phyloP scores from a whole-genome alignment of 2,329 filamentous ascomycete species.

The Pezizomycotina sp. region DNA sequence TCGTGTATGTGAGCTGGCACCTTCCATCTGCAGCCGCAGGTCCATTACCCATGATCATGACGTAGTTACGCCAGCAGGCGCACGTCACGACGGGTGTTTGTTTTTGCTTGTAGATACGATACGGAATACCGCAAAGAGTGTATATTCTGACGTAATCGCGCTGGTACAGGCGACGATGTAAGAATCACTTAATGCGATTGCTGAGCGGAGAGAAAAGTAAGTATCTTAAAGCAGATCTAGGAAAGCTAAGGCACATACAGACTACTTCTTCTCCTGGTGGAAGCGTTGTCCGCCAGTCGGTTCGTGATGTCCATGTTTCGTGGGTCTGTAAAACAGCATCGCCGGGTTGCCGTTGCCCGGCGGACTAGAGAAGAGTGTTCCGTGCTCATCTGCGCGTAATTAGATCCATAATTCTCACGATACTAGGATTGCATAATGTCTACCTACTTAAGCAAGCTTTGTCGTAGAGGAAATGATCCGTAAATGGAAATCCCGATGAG shows the following conservation, averaged over 20 bases:
- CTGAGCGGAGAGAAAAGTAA: conserved; percentile 26
- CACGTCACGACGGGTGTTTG: conserved; percentile 80
- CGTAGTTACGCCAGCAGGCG: conserved; percentile 85
- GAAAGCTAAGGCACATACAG: conserved; percentile 26
- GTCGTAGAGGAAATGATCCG: conserved; percentile 87
- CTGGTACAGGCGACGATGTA: conserved; percentile 79
- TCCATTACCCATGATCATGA: conserved; percentile 91
- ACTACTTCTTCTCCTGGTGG: conserved; percentile 72
- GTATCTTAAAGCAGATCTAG: conserved; percentile 9
- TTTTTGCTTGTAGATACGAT: conserved; percentile 80
- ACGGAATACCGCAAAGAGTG: conserved; percentile 79
- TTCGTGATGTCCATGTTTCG: conserved; percentile 83
- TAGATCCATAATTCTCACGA: conserved; percentile 18
- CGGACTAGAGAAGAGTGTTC: conserved; percentile 69
- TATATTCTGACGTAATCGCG: conserved; percentile 82
- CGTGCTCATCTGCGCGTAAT: conserved; percentile 45
- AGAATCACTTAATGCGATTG: conserved; percentile 78
- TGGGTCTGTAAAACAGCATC: conserved; percentile 87
- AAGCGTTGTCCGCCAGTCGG: conserved; percentile 79
- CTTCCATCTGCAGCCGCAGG: conserved; percentile 62
- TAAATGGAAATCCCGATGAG: conserved; percentile 83
- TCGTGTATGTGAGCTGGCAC: conserved; percentile 68
- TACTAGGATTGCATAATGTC: conserved; percentile 3
- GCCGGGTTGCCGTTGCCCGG: conserved; percentile 52
- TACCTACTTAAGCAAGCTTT: conserved; percentile 61